Base-by-base conservation (phyloP, 164 flowering plant genomes). In the Litsea cubeba region DNA sequence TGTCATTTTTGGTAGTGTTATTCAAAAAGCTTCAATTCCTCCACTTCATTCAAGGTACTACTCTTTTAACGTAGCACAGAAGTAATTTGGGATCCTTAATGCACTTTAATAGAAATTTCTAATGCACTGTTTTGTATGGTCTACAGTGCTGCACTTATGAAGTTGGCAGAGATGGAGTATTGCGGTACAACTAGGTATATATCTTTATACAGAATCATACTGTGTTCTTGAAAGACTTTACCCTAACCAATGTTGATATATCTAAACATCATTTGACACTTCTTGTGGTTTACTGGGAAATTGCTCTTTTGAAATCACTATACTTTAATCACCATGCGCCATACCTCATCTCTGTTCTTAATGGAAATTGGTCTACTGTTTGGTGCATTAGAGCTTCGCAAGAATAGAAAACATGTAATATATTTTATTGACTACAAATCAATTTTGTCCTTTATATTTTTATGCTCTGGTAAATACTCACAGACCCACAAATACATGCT, bases 151-250 rank as follows among this genome's bases (percentile, higher is more conserved):
- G 98, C 94, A 72, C 69, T 95, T n/a, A 32, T 88, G 88, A 95
- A 83, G 89, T 86, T 95, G 57, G 97, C 99, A 70, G 91, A 84
- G 83, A 90, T 90, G 98, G 91, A 90, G 58, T 95, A 91, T 75
- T 87, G 90, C 82, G 98, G 99, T 76, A 95, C 97, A 62, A 95
- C 97, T 76, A 95, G 98, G 99, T 95, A 87, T 28, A 12, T 30
- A 66, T 66, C 40, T 66, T 54, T 54, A 54, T 54, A 14, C 60
- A 40, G 46, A 40, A 40, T 18, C 12, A 54, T 54, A 54, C n/a
- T 0, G 1, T 54, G n/a, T 54, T 54, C 60, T 54, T 54, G 60
- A 15, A 54, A 15, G 17, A 20, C 7, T 63, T 63, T 63, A 63
- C 14, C 4, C 2, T 4, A 23, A 63, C 25, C 24, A 63, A 63